Evolutionary conservation across 192 early-diverging fungal genomes (phyloP).

Genomic region (Coemansia sp.): DNA sequence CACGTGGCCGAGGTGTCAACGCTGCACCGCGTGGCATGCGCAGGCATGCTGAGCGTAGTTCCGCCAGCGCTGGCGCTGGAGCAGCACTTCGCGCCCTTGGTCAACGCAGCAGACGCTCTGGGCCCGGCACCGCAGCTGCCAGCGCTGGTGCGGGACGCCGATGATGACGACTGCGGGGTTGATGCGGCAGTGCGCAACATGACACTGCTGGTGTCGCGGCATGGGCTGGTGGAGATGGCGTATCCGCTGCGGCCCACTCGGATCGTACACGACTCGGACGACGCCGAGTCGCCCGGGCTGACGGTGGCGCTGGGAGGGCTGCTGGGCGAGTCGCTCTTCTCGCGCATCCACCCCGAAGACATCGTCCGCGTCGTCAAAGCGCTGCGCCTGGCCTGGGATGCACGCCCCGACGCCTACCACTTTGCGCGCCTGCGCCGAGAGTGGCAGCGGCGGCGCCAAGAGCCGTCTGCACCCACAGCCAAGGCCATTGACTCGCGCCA

Average conservation of each 20-base stretch:
- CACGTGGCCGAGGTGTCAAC: constrained; percentile 53
- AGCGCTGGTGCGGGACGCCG: constrained; percentile 11
- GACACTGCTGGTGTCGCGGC: constrained; percentile 52
- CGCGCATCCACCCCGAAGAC: constrained; percentile 51
- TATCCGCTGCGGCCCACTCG: constrained; percentile 35
- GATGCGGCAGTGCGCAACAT: constrained; percentile 30
- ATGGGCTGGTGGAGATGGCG: constrained; percentile 54
- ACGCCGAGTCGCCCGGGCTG: constrained; percentile 14
- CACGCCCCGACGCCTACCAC: constrained; percentile 51
- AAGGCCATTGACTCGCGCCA: constrained; percentile 6
- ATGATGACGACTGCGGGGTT: background rate
- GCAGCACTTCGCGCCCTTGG: constrained; percentile 30
- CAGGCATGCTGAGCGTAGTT: constrained; percentile 32
- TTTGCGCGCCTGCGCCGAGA: constrained; percentile 50
- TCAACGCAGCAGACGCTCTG: constrained; percentile 14
- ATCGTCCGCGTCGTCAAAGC: constrained; percentile 47
- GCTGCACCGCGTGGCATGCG: constrained; percentile 43
- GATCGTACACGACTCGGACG: constrained; percentile 16
- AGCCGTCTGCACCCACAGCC: background rate
- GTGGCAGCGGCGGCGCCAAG: constrained; percentile 46
- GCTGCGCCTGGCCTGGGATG: constrained; percentile 49
- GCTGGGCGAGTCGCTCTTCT: constrained; percentile 50
- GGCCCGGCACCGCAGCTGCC: constrained; percentile 43
- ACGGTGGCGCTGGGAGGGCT: constrained; percentile 35
- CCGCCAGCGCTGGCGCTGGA: constrained; percentile 49